Evolutionary conservation across 192 early-diverging fungal species (phyloP), one percentile per base, ranked within the genome.

Genomic region (Podila epigama): DNA sequence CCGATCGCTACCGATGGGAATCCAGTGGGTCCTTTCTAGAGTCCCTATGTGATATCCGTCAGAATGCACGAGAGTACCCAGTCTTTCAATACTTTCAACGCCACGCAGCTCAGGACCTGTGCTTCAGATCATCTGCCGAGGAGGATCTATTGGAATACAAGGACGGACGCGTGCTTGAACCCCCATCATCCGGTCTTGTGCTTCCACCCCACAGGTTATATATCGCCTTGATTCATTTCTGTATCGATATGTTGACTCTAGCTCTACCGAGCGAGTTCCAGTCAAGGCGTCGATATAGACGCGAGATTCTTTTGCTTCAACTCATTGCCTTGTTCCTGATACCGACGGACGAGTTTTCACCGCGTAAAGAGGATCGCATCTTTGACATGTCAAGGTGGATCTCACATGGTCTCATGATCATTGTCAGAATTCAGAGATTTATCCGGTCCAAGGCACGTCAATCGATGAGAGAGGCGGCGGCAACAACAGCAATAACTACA

Each of bases 1-100:
- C 72, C 15, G 72, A 77, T 28, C 54, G 72, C 36, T 77, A 77
- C 27, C 42, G 66, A 5, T 77, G 72, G 72, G 65, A 68, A 18
- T 42, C 52, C 27, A 77, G 60, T 28, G 55, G 18, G 0, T 67
- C 72, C 0, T 68, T 77, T 41, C 54, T 68, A 5, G 72, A 77
- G 18, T 29, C 25, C 18, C 29, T 54, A 13, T 32, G 29, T 15
- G 25, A 58, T 9, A 50, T 63, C 6, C 60, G 56, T 1, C 51
- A 41, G 6, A n/a, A 15, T 7, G 11, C 35, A 28, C 39, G 16
- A 11, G n/a, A 51, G 4, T 39, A 62, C 22, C 37, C 72, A 31
- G 29, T 32, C 10, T 32, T 55, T 2, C 72, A 77, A 29, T 77
- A 77, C 57, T 77, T 68, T n/a, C 72, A 68, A 39, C 39, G 67